A percentile compares a stretch with the other conserved stretches of the same genome.
Evolutionary conservation across 129 eudicot genomes (phyloP).

Genomic region (Deinandra increscens): DNA sequence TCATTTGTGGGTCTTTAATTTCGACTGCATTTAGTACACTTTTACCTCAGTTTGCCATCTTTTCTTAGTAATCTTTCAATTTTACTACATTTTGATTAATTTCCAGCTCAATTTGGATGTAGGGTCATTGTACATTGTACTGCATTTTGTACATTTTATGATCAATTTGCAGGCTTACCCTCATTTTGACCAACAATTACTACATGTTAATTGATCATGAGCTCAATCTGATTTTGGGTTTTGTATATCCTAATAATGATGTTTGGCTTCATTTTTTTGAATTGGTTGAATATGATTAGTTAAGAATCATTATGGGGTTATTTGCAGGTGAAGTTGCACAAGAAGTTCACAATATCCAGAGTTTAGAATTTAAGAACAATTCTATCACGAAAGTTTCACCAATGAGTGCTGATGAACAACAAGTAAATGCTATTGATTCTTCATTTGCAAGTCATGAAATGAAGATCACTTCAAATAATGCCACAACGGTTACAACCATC

Average conservation of each 20-base stretch:
- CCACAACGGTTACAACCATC: slow-evolving; percentile 20
- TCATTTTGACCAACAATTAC: background rate
- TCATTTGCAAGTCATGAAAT: slow-evolving; percentile 14
- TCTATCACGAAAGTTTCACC: slow-evolving; percentile 33
- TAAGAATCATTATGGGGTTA: slow-evolving; percentile 12
- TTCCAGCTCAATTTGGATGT: slow-evolving; percentile 13
- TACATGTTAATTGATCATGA: slow-evolving; percentile 14
- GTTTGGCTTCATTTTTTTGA: background rate
- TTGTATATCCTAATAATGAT: background rate
- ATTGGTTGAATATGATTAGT: slow-evolving; percentile 7
- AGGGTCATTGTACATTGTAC: slow-evolving; percentile 11
- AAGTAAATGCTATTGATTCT: slow-evolving; percentile 17
- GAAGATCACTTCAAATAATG: slow-evolving; percentile 20
- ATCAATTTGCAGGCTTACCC: slow-evolving; percentile 5
- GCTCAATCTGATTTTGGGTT: slow-evolving; percentile 14
- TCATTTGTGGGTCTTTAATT: background rate
- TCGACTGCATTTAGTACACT: slow-evolving; percentile 1
- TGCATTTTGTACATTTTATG: slow-evolving; percentile 1
- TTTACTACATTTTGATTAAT: slow-evolving; percentile 16
- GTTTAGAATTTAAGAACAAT: slow-evolving; percentile 42
- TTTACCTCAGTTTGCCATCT: background rate
- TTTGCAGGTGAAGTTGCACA: slow-evolving; percentile 65
- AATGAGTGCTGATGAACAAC: slow-evolving; percentile 25
- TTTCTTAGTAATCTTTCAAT: background rate
- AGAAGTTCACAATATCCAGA: slow-evolving; percentile 38